phyloP scores from a whole-genome alignment of 208 protist species.

The Trypanosoma grayi region DNA sequence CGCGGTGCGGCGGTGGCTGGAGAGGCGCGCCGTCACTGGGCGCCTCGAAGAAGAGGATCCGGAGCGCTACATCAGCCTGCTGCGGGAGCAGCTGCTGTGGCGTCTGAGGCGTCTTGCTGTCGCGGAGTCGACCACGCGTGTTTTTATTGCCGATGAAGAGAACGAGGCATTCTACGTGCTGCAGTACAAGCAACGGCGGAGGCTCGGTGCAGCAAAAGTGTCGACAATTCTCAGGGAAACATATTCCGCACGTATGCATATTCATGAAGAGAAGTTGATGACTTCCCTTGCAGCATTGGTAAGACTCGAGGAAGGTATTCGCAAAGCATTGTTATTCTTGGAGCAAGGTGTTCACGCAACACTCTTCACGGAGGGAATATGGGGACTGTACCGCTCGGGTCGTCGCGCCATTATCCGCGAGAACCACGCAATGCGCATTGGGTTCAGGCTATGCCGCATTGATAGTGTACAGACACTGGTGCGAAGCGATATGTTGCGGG shows the following conservation, averaged over 20 bases:
- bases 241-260: constrained; percentile 35
- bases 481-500: constrained; percentile 30
- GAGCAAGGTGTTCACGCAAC: constrained; percentile 14
- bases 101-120: constrained; percentile 42
- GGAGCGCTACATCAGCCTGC: constrained; percentile 30
- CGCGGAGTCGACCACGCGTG: constrained; percentile 40
- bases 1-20: constrained; percentile 51
- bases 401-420: constrained; percentile 38
- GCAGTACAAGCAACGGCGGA: constrained; percentile 27
- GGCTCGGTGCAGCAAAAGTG: constrained; percentile 47
- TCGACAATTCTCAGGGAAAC: constrained; percentile 37
- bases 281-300: constrained; percentile 24
- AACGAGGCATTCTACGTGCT: constrained; percentile 44
- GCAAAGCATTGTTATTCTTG: constrained; percentile 18
- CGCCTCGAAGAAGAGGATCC: constrained; percentile 28
- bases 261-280: constrained; percentile 43
- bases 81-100: constrained; percentile 29
- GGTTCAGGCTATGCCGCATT: constrained; percentile 39
- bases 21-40: constrained; percentile 31
- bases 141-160: constrained; percentile 46
- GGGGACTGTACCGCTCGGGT: constrained; percentile 34
- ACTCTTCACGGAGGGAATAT: constrained; percentile 22
- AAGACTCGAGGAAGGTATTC: constrained; percentile 30
- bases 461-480: constrained; percentile 37
- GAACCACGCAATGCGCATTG: constrained; percentile 26